phyloP scores from a whole-genome alignment of 495 filamentous ascomycete genomes.

The Tuber aestivum region DNA sequence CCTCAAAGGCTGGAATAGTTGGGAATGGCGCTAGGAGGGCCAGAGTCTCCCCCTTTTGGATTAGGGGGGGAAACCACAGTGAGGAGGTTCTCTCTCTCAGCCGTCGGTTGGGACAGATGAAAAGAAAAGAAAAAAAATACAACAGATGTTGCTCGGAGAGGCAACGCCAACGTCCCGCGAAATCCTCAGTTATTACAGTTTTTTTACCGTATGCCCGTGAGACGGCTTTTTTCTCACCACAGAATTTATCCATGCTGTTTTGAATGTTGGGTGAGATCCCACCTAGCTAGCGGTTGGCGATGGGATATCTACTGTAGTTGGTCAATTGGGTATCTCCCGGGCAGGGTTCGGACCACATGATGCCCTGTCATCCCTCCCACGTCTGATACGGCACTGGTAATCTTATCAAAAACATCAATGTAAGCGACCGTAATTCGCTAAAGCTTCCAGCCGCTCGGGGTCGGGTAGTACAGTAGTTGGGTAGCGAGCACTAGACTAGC shows the following conservation, averaged over 20 bases:
- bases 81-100: neutral
- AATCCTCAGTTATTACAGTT: neutral
- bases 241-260: neutral
- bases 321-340: neutral
- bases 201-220: neutral
- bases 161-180: neutral
- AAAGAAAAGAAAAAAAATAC: neutral
- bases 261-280: neutral
- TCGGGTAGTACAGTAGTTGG: neutral
- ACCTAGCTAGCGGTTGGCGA: neutral
- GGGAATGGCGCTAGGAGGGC: neutral
- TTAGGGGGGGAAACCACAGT: neutral
- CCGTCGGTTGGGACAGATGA: neutral
- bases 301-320: neutral
- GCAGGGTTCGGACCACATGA: neutral
- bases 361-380: neutral
- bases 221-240: neutral
- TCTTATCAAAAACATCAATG: neutral
- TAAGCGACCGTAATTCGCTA: neutral
- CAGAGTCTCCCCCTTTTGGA: neutral
- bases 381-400: neutral
- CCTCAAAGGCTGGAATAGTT: neutral
- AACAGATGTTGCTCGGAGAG: neutral
- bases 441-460: neutral
- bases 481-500: neutral